Base-by-base conservation (phyloP, 2,329 filamentous ascomycete species). In the Clonostachys sp. region DNA sequence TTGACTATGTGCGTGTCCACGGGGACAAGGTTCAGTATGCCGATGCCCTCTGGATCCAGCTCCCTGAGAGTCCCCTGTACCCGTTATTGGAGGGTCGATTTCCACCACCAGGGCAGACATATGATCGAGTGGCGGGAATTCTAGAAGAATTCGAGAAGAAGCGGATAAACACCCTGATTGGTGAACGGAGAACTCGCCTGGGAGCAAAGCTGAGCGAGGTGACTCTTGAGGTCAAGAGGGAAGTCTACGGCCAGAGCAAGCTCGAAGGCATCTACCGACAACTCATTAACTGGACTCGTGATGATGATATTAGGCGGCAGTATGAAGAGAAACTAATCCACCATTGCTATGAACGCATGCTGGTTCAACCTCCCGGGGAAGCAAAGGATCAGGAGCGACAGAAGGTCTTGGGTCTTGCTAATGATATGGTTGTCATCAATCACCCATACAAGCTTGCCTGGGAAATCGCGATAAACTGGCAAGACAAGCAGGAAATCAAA, bases 361-460 rank as follows among this genome's bases (percentile, higher is more conserved):
- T 86, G 9, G 84, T 88, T 30, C 74, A 89, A 14, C 80, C 85
- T 4, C 51, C 75, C 2, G 82, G 84, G 5, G 63, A 70, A 4
- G 72, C 83, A 49, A 97, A 97, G 66, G 61, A 69, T 1, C 66
- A 73, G 16, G 91, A 95, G 63, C 80, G 88, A 24, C 72, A 82
- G 35, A 84, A 87, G 53, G 86, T 96, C 1, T 68, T 87, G 57
- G 85, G 87, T 50, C 72, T 94, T 45, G 91, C 92, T 1, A 83
- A 85, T 52, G 94, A 92, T 51, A 96, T 99, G 88, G 92, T 99
- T 51, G 88, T 96, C 50, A 94, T 99, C 62, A 91, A 92, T 57
- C 91, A 97, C 57, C 89, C 90, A 0, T 96, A 86, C 67, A 82
- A 86, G 53, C 75, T 95, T 14, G 94, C 94, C 1, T 99, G 95